These are phyloP conservation scores for Nicotiana benthamiana DNA, from an alignment of 257 asterid species.

Conservation along the genomic window DNA sequence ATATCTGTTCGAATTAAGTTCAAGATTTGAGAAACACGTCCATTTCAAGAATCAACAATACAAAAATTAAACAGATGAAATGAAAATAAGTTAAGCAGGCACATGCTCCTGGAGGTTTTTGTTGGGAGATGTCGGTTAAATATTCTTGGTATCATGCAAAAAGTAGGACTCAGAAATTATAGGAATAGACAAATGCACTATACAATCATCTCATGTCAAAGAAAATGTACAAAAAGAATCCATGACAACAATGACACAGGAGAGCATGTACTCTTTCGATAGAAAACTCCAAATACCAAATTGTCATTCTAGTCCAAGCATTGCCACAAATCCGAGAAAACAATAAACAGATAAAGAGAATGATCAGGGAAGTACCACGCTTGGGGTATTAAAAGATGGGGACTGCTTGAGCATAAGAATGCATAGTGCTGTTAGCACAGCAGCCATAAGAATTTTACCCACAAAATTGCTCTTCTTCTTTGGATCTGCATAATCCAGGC, in stretches of 20 bases:
- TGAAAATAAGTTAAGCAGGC: too few species aligned
- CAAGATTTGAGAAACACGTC: background rate
- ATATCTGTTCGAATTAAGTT: background rate
- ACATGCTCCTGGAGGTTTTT: too few species aligned
- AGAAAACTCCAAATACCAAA: too few species aligned
- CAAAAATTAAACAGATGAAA: background rate
- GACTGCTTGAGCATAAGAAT: conserved; percentile 38
- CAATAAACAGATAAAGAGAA: background rate
- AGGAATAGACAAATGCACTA: too few species aligned
- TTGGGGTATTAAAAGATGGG: conserved; percentile 33
- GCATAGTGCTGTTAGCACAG: conserved; percentile 36
- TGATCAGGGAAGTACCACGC: conserved; percentile 18
- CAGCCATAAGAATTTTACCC: conserved; percentile 38
- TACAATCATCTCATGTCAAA: too few species aligned
- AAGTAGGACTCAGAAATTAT: too few species aligned
- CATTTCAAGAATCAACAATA: background rate
- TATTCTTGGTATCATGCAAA: too few species aligned
- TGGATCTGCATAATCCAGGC: conserved; percentile 84
- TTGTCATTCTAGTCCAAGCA: background rate
- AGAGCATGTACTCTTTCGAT: too few species aligned
- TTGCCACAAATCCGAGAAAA: background rate
- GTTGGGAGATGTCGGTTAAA: too few species aligned
- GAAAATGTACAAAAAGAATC: too few species aligned
- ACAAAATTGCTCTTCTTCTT: conserved; percentile 42
- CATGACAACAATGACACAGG: too few species aligned